These are phyloP conservation scores for Suillus subaureus DNA, from an alignment of 768 basidiomycete genomes.

Conservation along the genomic window DNA sequence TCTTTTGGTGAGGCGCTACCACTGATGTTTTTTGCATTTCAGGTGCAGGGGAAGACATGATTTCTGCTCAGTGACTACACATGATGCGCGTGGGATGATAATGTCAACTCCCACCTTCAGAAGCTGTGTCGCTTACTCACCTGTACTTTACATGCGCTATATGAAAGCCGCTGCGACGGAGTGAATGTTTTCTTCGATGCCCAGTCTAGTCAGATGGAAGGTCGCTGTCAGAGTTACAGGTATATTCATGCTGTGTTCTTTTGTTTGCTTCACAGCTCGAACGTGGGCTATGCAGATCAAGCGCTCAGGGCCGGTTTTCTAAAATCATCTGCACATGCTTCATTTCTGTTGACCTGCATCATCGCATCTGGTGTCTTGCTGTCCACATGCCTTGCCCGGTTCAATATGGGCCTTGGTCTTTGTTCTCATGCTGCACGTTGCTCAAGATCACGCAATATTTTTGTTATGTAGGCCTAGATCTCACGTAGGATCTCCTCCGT, in stretches of 20 bases:
- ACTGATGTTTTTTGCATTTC: not conserved
- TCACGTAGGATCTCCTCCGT: too few relatives aligned
- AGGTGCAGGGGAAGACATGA: not conserved
- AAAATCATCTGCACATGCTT: not conserved
- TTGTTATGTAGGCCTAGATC: not conserved
- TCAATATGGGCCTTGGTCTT: not conserved
- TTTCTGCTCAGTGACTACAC: not conserved
- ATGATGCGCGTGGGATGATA: not conserved
- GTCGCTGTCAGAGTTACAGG: not conserved
- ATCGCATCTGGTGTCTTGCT: not conserved
- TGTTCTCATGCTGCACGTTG: not conserved
- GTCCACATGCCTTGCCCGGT: too few relatives aligned
- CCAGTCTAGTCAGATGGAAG: not conserved
- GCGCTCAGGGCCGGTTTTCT: not conserved
- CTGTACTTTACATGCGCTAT: not conserved
- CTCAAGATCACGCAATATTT: not conserved
- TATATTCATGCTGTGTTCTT: not conserved
- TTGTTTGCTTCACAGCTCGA: not conserved
- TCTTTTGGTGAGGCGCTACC: not conserved
- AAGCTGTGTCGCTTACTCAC: not conserved
- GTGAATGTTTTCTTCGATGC: not conserved
- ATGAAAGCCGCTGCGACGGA: not conserved
- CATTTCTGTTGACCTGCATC: not conserved
- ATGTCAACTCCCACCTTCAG: not conserved
- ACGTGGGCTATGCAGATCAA: not conserved